Evolutionary conservation across 306 rosid species (phyloP), one percentile per base, ranked within the genome.

Genomic region (Quercus glauca): DNA sequence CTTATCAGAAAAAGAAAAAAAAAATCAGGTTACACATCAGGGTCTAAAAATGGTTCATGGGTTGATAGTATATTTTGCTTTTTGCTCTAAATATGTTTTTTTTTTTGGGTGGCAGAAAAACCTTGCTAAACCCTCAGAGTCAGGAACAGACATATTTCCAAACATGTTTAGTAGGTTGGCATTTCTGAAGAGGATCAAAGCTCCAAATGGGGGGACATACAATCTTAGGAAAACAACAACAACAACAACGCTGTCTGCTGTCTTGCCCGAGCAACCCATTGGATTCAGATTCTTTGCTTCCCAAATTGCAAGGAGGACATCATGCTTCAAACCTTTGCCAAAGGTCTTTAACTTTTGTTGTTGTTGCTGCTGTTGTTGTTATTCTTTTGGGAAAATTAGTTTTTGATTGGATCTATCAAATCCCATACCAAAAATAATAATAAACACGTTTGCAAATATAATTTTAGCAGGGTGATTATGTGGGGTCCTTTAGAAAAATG

Each of bases 371-470:
- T 74, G 57, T 56, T 75, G 56, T 2, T 4, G 37, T 25, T n/a
- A 8, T 17, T 72, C 60, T 84, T 79, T 78, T 76, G 88, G 89
- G 93, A 85, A 23, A 23, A 23, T 23, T 23, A 23, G 25, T 23
- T 23, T 23, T 23, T 23, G 25, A 23, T 23, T 23, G 25, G 25
- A 23, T 23, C 25, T 23, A 23, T 23, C 25, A 23, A 23, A 23
- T 23, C 25, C 25, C 25, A 23, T 23, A 23, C 25, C 25, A 23
- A 23, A 23, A 23, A 23, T 23, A 23, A 23, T 23, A 23, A 23
- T 23, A 23, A 23, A 23, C 25, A 23, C 1, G 25, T 23, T 23
- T 23, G 25, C 25, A 23, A 23, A 23, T 23, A 23, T 23, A 23
- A 23, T 23, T 23, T 23, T 23, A 23, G 25, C 25, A 23, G 25